phyloP scores from a whole-genome alignment of 2,329 filamentous ascomycete genomes.

The Huntiella bhutanensis region DNA sequence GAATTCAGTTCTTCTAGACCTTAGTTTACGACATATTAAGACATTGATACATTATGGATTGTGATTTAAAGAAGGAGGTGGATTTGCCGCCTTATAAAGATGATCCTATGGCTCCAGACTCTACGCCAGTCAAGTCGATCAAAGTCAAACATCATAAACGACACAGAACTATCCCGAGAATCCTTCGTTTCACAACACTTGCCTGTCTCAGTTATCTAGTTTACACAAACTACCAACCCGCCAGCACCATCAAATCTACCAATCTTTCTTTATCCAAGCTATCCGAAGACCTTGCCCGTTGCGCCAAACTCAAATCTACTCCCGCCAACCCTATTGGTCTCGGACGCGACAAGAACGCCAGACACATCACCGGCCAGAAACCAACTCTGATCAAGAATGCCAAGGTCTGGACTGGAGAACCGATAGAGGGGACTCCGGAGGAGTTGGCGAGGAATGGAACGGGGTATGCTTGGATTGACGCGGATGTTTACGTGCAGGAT shows the following conservation, averaged over 20 bases:
- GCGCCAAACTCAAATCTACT: slow-evolving; percentile 33
- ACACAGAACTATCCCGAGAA: background rate
- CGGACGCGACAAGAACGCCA: slow-evolving; percentile 39
- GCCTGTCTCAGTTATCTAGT: slow-evolving; percentile 31
- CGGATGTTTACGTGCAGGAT: slow-evolving; percentile 41
- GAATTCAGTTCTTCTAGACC: too few species aligned
- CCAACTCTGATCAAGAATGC: slow-evolving; percentile 48
- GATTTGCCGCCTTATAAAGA: too few species aligned
- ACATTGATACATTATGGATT: too few species aligned
- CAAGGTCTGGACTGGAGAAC: slow-evolving; percentile 47
- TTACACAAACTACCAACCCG: slow-evolving; percentile 29
- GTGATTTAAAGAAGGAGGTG: too few species aligned
- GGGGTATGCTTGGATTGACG: slow-evolving; percentile 38
- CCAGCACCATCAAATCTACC: slow-evolving; percentile 12
- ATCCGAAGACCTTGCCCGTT: slow-evolving; percentile 33
- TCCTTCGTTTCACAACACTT: slow-evolving; percentile 14
- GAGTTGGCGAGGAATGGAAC: slow-evolving; percentile 37
- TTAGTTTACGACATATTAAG: too few species aligned
- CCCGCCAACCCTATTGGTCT: slow-evolving; percentile 36
- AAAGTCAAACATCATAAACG: background rate
- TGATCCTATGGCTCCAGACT: too few species aligned
- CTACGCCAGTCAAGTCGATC: too few species aligned
- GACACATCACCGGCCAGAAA: slow-evolving; percentile 37
- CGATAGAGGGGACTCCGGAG: slow-evolving; percentile 23
- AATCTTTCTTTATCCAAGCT: slow-evolving; percentile 33